A percentile compares a stretch with the other conserved stretches of the same genome.
Conservation (phyloP, 257 asterid genomes). For the Leonotis leonurus region DNA sequence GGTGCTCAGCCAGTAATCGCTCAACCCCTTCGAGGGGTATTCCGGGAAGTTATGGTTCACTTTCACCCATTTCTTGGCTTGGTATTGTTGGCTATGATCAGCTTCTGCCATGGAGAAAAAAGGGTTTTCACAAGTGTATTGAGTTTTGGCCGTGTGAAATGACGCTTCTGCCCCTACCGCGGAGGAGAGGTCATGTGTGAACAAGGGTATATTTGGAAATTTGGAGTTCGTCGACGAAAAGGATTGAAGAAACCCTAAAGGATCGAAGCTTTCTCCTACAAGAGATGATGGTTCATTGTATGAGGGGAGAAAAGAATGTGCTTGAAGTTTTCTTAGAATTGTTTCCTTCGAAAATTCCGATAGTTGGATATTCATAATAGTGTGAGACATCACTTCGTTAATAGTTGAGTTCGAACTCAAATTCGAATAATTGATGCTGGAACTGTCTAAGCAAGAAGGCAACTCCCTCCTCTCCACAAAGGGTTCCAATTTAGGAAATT, state of each 20-base stretch:
- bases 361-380: constrained; percentile 18
- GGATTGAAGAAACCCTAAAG: constrained; percentile 27
- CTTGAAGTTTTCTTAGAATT: constrained; percentile 10
- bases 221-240: too few species aligned
- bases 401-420: constrained; percentile 16
- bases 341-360: constrained; percentile 26
- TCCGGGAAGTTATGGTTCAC: constrained; percentile 21
- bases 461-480: constrained; percentile 38
- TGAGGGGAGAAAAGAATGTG: constrained; percentile 17
- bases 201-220: constrained; percentile 44
- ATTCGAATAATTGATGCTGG: constrained; percentile 9
- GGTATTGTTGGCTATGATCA: constrained; percentile 16
- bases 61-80: constrained; percentile 4
- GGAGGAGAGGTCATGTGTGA: constrained; percentile 32
- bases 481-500: constrained; percentile 30
- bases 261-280: constrained; percentile 6
- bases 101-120: constrained; percentile 31
- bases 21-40: constrained; percentile 35
- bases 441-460: constrained; percentile 25
- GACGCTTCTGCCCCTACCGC: constrained; percentile 9
- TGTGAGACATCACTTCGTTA: constrained; percentile 23
- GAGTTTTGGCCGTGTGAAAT: constrained; percentile 12
- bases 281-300: neutral
- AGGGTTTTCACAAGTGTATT: constrained; percentile 18
- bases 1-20: constrained; percentile 52